phyloP scores from a whole-genome alignment of 2,329 filamentous ascomycete species.

The Penicillium sp. region DNA sequence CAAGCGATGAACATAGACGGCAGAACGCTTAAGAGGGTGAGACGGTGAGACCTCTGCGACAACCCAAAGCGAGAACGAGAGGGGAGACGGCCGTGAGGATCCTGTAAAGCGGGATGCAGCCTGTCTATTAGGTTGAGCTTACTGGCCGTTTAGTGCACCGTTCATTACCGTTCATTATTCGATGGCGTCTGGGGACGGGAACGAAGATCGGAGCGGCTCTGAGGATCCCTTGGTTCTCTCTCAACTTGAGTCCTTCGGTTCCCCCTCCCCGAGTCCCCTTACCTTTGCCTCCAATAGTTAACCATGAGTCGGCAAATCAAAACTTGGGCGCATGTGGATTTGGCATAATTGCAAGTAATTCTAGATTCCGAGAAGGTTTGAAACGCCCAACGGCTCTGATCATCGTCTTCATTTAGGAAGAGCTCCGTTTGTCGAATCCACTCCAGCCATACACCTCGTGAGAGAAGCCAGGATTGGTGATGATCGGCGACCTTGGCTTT shows the following conservation, averaged over 20 bases:
- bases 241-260: not conserved
- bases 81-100: not conserved
- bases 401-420: slow-evolving; percentile 20
- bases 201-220: slow-evolving; percentile 2
- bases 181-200: not conserved
- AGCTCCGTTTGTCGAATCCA: slow-evolving; percentile 17
- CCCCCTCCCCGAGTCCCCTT: not conserved
- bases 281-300: not conserved
- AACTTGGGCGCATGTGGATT: slow-evolving; percentile 1
- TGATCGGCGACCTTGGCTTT: slow-evolving; percentile 27
- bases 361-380: slow-evolving; percentile 18
- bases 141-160: not conserved
- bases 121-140: not conserved
- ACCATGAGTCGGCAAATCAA: not conserved
- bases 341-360: not conserved
- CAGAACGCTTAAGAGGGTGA: not conserved
- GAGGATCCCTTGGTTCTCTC: not conserved
- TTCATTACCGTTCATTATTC: too few relatives aligned
- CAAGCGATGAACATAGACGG: slow-evolving; percentile 6
- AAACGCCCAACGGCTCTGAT: slow-evolving; percentile 29
- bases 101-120: not conserved
- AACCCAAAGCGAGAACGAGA: slow-evolving; percentile 7
- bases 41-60: not conserved
- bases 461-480: slow-evolving; percentile 17
- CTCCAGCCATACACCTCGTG: slow-evolving; percentile 15